Conservation (phyloP, 352 stramenopile genomes). For the Pythium utonaiense region DNA sequence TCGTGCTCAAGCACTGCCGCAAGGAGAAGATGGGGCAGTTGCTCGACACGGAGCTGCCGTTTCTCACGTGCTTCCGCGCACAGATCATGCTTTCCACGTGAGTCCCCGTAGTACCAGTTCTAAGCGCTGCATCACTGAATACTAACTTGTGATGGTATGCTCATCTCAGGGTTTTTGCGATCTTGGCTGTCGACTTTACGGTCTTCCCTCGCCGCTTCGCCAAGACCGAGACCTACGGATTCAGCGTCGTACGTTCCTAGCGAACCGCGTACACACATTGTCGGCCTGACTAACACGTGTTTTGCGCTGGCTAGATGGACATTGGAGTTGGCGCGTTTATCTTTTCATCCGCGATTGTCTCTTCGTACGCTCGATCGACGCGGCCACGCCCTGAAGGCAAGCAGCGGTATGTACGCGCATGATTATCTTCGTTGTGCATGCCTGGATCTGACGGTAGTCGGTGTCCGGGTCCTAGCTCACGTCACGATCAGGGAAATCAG, state of each 20-base stretch:
- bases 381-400: slow-evolving; percentile 27
- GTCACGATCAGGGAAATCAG: not conserved
- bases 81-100: slow-evolving; percentile 85
- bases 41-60: slow-evolving; percentile 65
- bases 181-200: slow-evolving; percentile 98
- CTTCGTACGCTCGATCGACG: slow-evolving; percentile 52
- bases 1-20: slow-evolving; percentile 67
- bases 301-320: slow-evolving; percentile 90
- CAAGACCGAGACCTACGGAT: slow-evolving; percentile 95
- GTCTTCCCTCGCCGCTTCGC: slow-evolving; percentile 94
- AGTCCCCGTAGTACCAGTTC: slow-evolving; percentile 3
- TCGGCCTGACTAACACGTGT: not conserved
- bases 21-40: slow-evolving; percentile 83
- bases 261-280: not conserved
- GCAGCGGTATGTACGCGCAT: slow-evolving; percentile 10
- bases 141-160: no score
- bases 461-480: not conserved
- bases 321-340: slow-evolving; percentile 95
- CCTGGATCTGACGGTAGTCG: not conserved
- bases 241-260: slow-evolving; percentile 83
- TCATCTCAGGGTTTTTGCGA: slow-evolving; percentile 76
- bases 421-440: not conserved
- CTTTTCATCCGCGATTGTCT: slow-evolving; percentile 84
- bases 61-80: slow-evolving; percentile 75
- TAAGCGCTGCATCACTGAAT: no score